These are phyloP conservation scores for Calonectria pauciramosa DNA, from an alignment of 2,329 filamentous ascomycete species.

Conservation along the genomic window DNA sequence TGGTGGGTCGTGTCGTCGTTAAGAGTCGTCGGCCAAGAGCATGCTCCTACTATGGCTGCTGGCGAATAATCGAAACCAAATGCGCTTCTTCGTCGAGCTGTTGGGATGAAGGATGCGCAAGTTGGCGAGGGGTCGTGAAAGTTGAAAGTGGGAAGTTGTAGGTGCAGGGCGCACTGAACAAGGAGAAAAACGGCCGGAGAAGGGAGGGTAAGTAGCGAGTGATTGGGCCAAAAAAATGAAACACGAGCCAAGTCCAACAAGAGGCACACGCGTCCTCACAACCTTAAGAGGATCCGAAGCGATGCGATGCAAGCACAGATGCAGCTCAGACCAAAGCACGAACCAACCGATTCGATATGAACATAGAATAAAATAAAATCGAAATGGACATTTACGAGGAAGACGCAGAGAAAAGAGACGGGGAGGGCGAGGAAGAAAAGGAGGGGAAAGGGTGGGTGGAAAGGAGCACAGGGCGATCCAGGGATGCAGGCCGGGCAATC, in stretches of 20 bases:
- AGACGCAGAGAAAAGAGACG: constrained; percentile 6
- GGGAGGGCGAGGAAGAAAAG: constrained; percentile 11
- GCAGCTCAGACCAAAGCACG: constrained; percentile 11
- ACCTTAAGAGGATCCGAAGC: neutral
- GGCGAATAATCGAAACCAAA: neutral
- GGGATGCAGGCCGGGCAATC: constrained; percentile 9
- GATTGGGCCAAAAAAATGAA: constrained; percentile 5
- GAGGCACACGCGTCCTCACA: neutral
- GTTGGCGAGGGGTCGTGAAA: constrained; percentile 4
- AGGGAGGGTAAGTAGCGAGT: constrained; percentile 6
- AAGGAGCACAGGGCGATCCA: constrained; percentile 1
- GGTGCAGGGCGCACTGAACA: neutral
- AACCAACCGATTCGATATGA: constrained; percentile 19
- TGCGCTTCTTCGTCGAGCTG: neutral
- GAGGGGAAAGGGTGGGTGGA: constrained; percentile 12
- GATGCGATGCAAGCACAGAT: neutral
- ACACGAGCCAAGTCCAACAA: neutral
- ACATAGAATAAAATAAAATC: constrained; percentile 21
- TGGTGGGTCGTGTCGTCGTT: constrained; percentile 17
- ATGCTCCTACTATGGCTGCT: constrained; percentile 3
- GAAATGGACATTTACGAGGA: constrained; percentile 15
- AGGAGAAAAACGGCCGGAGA: neutral
- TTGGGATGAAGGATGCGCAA: neutral
- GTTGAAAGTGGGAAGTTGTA: neutral
- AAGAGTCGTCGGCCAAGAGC: constrained; percentile 23